phyloP scores from a whole-genome alignment of 257 asterid genomes.

The Penstemon eatonii region DNA sequence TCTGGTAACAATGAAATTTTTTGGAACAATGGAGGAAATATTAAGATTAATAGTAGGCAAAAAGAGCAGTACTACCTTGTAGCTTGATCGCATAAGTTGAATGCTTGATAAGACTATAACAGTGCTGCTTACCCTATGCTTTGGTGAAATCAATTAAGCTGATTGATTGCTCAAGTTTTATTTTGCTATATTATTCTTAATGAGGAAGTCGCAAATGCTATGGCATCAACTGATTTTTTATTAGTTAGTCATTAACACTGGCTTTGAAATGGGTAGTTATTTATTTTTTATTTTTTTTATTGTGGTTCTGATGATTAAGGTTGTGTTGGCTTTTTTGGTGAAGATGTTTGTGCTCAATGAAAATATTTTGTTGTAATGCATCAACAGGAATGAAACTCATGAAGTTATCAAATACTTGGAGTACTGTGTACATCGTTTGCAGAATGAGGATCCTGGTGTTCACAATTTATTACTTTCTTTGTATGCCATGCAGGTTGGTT shows the following conservation, averaged over 20 bases:
- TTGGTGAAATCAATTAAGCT: conserved; percentile 7
- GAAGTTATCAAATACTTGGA: conserved; percentile 96
- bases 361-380: conserved; percentile 3
- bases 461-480: conserved; percentile 89
- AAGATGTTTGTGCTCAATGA: conserved; percentile 17
- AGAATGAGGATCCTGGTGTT: conserved; percentile 95
- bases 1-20: background rate
- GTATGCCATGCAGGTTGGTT: conserved; percentile 83
- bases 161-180: conserved; percentile 20
- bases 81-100: conserved; percentile 20
- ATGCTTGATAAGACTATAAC: conserved; percentile 18
- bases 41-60: conserved; percentile 13
- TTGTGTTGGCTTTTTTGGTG: conserved; percentile 19
- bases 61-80: conserved; percentile 9
- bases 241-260: conserved; percentile 5
- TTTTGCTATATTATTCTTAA: conserved; percentile 10
- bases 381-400: conserved; percentile 93
- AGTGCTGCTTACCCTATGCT: conserved; percentile 22
- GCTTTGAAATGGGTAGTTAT: conserved; percentile 18
- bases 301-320: conserved; percentile 13
- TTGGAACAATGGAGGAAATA: conserved; percentile 20
- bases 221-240: conserved; percentile 20
- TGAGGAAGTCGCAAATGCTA: conserved; percentile 2
- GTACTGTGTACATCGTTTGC: conserved; percentile 88
- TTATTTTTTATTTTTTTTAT: background rate